Evolutionary conservation across 148 eudicot species (phyloP).

Genomic region (Rhododendron williamsianum): DNA sequence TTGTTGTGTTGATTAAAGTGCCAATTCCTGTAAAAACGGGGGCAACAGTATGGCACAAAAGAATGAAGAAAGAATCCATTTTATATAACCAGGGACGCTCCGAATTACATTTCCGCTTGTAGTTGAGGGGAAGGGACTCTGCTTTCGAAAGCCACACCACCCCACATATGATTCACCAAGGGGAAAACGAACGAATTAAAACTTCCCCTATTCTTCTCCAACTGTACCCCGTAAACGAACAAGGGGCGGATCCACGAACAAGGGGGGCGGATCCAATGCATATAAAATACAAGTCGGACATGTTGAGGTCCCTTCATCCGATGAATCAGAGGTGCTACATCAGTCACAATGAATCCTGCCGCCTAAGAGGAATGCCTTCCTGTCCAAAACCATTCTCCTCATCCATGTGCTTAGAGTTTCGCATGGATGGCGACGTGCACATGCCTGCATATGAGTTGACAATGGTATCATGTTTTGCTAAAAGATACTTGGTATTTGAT

Average conservation of each 20-base stretch:
- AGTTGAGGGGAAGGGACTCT: neutral
- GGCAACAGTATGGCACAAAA: neutral
- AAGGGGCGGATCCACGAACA: neutral
- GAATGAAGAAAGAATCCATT: neutral
- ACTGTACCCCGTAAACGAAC: neutral
- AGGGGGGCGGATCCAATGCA: neutral
- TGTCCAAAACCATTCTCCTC: conserved; percentile 59
- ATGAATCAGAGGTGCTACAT: conserved; percentile 14
- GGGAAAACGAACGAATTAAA: neutral
- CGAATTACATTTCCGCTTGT: conserved; percentile 2
- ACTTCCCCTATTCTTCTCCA: neutral
- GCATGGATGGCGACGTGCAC: conserved; percentile 39
- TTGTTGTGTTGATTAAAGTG: neutral
- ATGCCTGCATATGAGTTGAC: conserved; percentile 25
- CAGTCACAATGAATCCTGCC: conserved; percentile 51
- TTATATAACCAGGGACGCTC: conserved; percentile 12
- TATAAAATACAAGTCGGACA: conserved; percentile 13
- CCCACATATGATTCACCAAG: neutral
- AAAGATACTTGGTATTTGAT: neutral
- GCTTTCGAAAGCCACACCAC: neutral
- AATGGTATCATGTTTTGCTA: neutral
- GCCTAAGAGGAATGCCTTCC: conserved; percentile 76
- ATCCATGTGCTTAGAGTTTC: conserved; percentile 47
- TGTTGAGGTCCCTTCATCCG: conserved; percentile 2
- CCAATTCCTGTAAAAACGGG: neutral